phyloP scores from a whole-genome alignment of 106 monocot genomes.

The Phalaenopsis aphrodite region DNA sequence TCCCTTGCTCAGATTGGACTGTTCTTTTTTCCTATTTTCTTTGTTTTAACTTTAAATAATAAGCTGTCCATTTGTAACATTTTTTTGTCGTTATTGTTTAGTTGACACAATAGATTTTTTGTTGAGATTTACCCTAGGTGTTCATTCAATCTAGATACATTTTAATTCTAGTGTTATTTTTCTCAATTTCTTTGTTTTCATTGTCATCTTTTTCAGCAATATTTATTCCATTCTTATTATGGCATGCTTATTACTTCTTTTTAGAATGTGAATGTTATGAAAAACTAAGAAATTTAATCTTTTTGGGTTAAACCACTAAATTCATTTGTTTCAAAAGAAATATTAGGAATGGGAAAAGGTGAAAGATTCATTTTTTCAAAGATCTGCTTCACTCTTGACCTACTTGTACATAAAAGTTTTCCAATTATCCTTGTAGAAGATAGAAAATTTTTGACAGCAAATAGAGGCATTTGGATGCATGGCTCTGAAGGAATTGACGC shows the following conservation, averaged over 20 bases:
- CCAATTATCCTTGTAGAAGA: neutral
- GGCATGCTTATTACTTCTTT: neutral
- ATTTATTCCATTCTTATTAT: slow-evolving; percentile 1
- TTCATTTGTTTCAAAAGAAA: neutral
- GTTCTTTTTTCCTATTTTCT: neutral
- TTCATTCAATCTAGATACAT: neutral
- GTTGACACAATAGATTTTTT: neutral
- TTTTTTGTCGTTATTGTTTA: too few species aligned
- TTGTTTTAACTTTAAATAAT: neutral
- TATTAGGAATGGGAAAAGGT: neutral
- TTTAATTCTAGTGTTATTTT: neutral
- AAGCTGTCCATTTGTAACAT: neutral
- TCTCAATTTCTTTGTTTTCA: neutral
- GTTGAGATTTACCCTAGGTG: neutral
- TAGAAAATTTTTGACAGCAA: neutral
- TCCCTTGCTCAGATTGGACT: too few species aligned
- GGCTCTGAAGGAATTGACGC: neutral
- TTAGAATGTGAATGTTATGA: neutral
- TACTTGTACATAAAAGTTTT: neutral
- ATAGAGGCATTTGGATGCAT: neutral
- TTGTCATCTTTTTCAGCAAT: neutral
- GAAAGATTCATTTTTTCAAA: neutral
- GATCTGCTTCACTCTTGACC: neutral
- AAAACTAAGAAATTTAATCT: neutral
- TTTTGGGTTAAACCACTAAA: neutral